Evolutionary conservation across 768 basidiomycete genomes (phyloP), one percentile per base, ranked within the genome.

Genomic region (Kondoa subrosea): DNA sequence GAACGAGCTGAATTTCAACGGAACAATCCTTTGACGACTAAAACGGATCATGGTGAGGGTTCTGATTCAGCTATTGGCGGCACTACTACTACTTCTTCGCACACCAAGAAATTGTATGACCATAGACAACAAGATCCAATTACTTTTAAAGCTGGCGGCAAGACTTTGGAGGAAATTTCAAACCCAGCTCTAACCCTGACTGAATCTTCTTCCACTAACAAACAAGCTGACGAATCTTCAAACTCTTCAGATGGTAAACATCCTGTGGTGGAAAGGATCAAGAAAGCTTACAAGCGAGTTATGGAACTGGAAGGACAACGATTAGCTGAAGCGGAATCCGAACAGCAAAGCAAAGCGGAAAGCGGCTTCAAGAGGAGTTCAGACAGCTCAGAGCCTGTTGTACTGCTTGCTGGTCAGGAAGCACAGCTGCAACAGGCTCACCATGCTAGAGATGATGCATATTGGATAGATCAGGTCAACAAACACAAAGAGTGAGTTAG

Each of bases 51-150:
- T 8, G n/a, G n/a, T n/a, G 40, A 50, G 21, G 40, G 40, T 21
- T 50, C 40, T 8, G 40, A 50, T 50, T 50, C 40, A 8, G 40
- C 40, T 50, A n/a, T n/a, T n/a, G n/a, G n/a, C n/a, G n/a, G n/a
- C n/a, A n/a, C n/a, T n/a, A n/a, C n/a, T n/a, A n/a, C 40, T 50
- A 50, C 40, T 21, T 50, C 14, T 27, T 17, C 61, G 16, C 27
- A 67, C 67, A 33, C 61, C 26, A 4, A 78, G 80, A 8, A 87
- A 69, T 83, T 95, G 0, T 92, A 91, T 68, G 91, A 97, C 75
- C 89, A 88, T 68, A 82, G 88, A 50, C 85, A 89, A 73, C 88
- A 97, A 76, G 89, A 97, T 76, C 90, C 95, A 0, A 83, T 91
- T 33, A 83, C 87, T 14, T 97, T 97, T 77, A 80, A 83, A 50